A percentile compares a stretch with the other conserved stretches of the same genome.
Conservation (phyloP, 768 basidiomycete species). For the Leccinum ochraceum region DNA sequence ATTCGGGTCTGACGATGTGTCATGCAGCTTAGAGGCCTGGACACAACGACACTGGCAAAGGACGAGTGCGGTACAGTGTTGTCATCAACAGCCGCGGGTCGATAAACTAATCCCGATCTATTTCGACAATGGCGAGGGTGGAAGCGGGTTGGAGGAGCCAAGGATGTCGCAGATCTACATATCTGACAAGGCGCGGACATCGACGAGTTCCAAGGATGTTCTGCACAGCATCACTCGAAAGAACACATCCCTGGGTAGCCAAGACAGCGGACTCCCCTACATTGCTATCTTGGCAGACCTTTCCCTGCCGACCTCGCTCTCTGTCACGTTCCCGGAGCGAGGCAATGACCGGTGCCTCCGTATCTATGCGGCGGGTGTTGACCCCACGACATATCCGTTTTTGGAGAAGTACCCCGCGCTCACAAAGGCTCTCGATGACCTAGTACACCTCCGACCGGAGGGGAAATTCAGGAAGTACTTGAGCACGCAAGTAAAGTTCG, state of each 20-base stretch:
- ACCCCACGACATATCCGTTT: conserved; percentile 7
- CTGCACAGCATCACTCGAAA: conserved; percentile 1
- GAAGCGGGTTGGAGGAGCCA: background rate
- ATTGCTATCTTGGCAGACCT: conserved; percentile 18
- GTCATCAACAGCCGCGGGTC: background rate
- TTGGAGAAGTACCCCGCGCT: background rate
- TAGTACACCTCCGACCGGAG: background rate
- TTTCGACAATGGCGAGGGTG: conserved; percentile 6
- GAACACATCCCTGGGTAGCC: background rate
- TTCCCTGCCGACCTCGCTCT: background rate
- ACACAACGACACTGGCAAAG: background rate
- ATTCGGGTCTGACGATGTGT: background rate
- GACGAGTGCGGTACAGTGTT: background rate
- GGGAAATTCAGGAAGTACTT: background rate
- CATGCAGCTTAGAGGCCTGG: background rate
- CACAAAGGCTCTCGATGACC: background rate
- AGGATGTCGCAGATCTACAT: conserved; percentile 21
- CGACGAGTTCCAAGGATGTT: background rate
- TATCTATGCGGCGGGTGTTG: conserved; percentile 3
- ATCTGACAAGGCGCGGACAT: conserved; percentile 14
- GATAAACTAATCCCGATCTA: background rate
- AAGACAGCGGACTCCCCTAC: background rate
- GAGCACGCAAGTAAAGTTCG: conserved; percentile 5
- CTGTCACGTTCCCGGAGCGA: conserved; percentile 1
- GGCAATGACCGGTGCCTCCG: conserved; percentile 9